Conservation (phyloP, 352 stramenopile species). For the Globisporangium alternatum region DNA sequence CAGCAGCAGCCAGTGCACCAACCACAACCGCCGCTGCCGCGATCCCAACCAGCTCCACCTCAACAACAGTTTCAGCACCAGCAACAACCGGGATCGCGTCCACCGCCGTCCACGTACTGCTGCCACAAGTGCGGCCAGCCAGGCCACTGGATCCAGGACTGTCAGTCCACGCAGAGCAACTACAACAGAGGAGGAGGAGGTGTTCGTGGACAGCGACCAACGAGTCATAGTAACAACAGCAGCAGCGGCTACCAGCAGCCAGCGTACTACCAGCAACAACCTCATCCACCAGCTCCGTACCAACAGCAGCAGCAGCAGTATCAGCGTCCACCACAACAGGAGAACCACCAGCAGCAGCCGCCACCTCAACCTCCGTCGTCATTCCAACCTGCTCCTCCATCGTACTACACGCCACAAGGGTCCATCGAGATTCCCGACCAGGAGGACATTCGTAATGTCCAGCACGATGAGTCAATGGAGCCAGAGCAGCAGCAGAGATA, state of each 20-base stretch:
- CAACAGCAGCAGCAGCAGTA: constrained; percentile 11
- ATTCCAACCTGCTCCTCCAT: not conserved
- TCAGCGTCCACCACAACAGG: constrained; percentile 5
- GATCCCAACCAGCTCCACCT: constrained; percentile 26
- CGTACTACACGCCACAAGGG: not conserved
- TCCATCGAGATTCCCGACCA: not conserved
- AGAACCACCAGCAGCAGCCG: constrained; percentile 1
- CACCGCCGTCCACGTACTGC: constrained; percentile 58
- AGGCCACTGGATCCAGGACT: constrained; percentile 82
- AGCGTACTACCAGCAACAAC: constrained; percentile 11
- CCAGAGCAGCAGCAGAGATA: constrained; percentile 19
- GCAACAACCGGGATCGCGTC: constrained; percentile 21
- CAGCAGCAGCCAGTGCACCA: constrained; percentile 14
- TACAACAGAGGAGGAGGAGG: constrained; percentile 2
- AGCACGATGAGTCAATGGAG: not conserved
- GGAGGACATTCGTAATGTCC: not conserved
- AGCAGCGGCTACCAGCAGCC: constrained; percentile 5
- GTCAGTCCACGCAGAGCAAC: constrained; percentile 31
- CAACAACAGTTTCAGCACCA: constrained; percentile 28
- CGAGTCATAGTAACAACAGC: not conserved
- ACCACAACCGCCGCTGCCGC: constrained; percentile 6
- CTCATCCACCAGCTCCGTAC: constrained; percentile 10
- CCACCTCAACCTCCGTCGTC: not conserved
- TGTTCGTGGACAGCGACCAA: constrained; percentile 9
- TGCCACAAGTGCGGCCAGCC: constrained; percentile 76